phyloP scores from a whole-genome alignment of 257 asterid genomes.

The Jasminum sambac region DNA sequence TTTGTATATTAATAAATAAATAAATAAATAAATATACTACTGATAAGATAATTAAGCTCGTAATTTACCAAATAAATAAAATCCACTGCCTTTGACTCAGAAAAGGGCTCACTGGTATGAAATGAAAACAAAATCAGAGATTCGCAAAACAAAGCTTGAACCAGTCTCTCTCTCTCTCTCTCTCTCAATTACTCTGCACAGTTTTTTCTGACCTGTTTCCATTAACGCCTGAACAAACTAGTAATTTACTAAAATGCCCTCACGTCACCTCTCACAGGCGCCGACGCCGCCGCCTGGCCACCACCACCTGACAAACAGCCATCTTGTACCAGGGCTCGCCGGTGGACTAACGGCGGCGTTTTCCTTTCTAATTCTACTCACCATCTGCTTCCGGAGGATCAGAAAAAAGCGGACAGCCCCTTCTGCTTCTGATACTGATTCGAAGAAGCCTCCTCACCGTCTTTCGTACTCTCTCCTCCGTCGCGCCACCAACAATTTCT shows the following conservation, averaged over 20 bases:
- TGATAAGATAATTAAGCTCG: too few relatives aligned
- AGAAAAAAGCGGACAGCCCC: slow-evolving; percentile 78
- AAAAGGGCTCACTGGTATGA: background rate
- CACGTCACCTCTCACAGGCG: slow-evolving; percentile 56
- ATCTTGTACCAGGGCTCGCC: slow-evolving; percentile 51
- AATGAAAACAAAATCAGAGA: slow-evolving; percentile 13
- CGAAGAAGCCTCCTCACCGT: slow-evolving; percentile 78
- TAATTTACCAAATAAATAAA: too few relatives aligned
- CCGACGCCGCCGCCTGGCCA: slow-evolving; percentile 35
- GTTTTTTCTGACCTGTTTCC: slow-evolving; percentile 36
- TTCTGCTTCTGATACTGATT: slow-evolving; percentile 63
- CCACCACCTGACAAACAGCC: slow-evolving; percentile 35
- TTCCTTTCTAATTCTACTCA: slow-evolving; percentile 50
- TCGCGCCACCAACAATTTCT: slow-evolving; percentile 71
- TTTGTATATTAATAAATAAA: too few relatives aligned
- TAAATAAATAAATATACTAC: too few relatives aligned
- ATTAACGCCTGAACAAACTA: background rate
- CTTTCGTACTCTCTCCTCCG: slow-evolving; percentile 72
- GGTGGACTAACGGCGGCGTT: slow-evolving; percentile 67
- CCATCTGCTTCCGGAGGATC: slow-evolving; percentile 68
- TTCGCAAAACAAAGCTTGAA: slow-evolving; percentile 18
- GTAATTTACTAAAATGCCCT: slow-evolving; percentile 58
- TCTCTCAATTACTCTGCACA: slow-evolving; percentile 20
- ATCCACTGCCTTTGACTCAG: slow-evolving; percentile 14
- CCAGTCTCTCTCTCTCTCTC: slow-evolving; percentile 23